Evolutionary conservation across 106 monocot genomes (phyloP).

Genomic region (Ottelia alismoides): DNA sequence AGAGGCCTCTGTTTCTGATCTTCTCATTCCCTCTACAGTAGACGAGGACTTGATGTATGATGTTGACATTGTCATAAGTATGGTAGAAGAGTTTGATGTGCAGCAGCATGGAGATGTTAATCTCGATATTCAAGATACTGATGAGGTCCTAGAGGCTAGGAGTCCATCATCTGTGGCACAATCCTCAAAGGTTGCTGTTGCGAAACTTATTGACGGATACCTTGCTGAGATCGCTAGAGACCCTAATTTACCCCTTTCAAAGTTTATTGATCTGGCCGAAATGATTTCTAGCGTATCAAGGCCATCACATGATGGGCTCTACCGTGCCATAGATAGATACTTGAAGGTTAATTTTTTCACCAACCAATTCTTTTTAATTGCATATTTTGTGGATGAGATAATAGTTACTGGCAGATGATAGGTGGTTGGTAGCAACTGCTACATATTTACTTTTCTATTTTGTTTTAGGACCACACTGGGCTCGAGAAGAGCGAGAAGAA

Average conservation of each 20-base stretch:
- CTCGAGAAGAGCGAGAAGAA: slow-evolving; percentile 72
- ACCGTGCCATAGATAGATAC: slow-evolving; percentile 57
- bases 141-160: too few relatives aligned
- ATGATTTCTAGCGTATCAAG: slow-evolving; percentile 65
- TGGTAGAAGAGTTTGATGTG: too few relatives aligned
- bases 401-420: too few relatives aligned
- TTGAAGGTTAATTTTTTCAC: too few relatives aligned
- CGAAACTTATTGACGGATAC: slow-evolving; percentile 60
- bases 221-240: slow-evolving; percentile 54
- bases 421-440: too few relatives aligned
- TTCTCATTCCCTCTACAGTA: slow-evolving; percentile 28
- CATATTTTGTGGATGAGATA: too few relatives aligned
- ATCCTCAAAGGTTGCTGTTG: slow-evolving; percentile 52
- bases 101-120: not conserved
- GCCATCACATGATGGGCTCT: slow-evolving; percentile 66
- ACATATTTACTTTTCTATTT: too few relatives aligned
- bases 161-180: slow-evolving; percentile 28
- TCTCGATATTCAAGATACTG: too few relatives aligned
- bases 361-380: too few relatives aligned
- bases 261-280: slow-evolving; percentile 52
- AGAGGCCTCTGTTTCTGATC: slow-evolving; percentile 43
- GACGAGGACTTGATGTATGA: slow-evolving; percentile 29
- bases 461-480: slow-evolving; percentile 53
- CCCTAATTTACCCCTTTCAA: slow-evolving; percentile 50
- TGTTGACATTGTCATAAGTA: too few relatives aligned